Base-by-base conservation (phyloP, 2,329 filamentous ascomycete genomes). In the Pyricularia sp. region DNA sequence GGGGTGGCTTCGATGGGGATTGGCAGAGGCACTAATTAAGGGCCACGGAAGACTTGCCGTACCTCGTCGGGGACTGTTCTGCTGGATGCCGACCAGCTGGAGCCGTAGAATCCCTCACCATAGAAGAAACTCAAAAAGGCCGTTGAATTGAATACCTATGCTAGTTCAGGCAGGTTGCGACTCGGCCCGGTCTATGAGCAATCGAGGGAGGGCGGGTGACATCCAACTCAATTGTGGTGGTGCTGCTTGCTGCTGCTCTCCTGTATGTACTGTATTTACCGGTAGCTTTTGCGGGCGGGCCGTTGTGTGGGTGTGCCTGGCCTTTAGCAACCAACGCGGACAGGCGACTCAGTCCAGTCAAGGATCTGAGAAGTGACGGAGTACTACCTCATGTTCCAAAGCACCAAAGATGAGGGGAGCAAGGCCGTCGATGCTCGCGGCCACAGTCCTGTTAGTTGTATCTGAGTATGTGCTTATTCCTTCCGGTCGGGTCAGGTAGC, bases 71-170 rank as follows among this genome's bases (percentile, higher is more conserved):
- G 72, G 85, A 86, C 76, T 84, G 82, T 78, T 83, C 82, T 76
- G 84, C 83, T 79, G 85, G 84, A 83, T 83, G 82, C 77, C 84
- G 82, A 81, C 85, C 86, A 84, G 84, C 84, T 79, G 85, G 83
- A 79, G 81, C 80, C 78, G 81, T 83, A 79, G 84, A 81, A 78
- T 87, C 83, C 78, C 80, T 81, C 78, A 82, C 81, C 84, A 86
- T 86, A 79, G 75, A 77, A 76, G 68, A 70, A 69, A 69, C 68
- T 69, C 72, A 69, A 65, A 69, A 65, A 58, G 65, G 50, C 26
- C 42, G 28, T 66, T 31, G 26, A 65, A 65, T 65, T 65, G 64
- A 65, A 50, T 20, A n/a, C n/a, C n/a, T n/a, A n/a, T 50, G 42
- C 42, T 5, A 50, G 17, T 50, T 50, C 20, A 7, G 42, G 42